phyloP scores from a whole-genome alignment of 2,329 filamentous ascomycete genomes.

The Phialophora verrucosa region DNA sequence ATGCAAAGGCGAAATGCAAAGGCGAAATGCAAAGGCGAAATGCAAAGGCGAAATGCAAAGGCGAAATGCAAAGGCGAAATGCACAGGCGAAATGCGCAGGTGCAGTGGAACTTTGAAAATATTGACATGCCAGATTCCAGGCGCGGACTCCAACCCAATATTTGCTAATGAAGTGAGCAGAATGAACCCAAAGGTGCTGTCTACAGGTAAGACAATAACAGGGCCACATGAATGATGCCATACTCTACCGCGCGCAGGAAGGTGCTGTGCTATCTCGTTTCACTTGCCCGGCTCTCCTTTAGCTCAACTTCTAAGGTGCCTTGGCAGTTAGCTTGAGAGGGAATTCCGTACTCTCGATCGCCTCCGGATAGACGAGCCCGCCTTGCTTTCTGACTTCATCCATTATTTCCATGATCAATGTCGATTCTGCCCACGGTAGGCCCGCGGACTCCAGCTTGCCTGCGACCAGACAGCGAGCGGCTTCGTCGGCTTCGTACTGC shows the following conservation, averaged over 20 bases:
- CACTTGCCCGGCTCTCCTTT: neutral
- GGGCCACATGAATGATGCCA: neutral
- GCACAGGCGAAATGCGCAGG: neutral
- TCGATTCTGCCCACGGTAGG: conserved; percentile 81
- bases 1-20: too few relatives aligned
- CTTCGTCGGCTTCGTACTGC: conserved; percentile 37
- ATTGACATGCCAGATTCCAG: neutral
- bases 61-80: neutral
- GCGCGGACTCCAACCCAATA: neutral
- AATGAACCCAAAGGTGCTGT: neutral
- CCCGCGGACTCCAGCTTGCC: conserved; percentile 77
- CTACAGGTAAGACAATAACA: neutral
- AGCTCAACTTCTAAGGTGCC: conserved; percentile 2
- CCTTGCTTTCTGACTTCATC: conserved; percentile 71
- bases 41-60: too few relatives aligned
- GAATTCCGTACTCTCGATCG: conserved; percentile 67
- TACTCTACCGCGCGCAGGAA: neutral
- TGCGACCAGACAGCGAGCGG: conserved; percentile 44
- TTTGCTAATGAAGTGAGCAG: neutral
- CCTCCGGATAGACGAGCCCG: conserved; percentile 67
- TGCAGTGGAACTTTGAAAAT: neutral
- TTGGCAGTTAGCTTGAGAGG: conserved; percentile 46
- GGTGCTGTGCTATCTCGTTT: neutral
- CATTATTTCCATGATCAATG: conserved; percentile 84
- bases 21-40: too few relatives aligned